These are phyloP conservation scores for Calcarisporium arbuscula DNA, from an alignment of 2,329 filamentous ascomycete species.

Conservation along the genomic window DNA sequence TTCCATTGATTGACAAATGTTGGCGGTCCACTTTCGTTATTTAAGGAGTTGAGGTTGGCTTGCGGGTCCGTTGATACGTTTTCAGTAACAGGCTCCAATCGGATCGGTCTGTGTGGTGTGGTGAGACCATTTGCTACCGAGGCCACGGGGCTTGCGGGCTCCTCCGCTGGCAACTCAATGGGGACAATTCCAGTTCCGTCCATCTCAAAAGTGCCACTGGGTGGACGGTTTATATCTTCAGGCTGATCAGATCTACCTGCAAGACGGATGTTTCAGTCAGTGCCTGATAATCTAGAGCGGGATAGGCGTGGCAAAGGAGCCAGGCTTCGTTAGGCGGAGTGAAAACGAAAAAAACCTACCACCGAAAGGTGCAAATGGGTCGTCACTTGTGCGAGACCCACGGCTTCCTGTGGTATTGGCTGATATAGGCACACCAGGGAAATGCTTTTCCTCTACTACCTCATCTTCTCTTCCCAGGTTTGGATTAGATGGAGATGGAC, in stretches of 20 bases:
- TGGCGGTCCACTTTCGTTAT: constrained; percentile 20
- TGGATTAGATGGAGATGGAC: constrained; percentile 5
- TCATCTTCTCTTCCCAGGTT: constrained; percentile 10
- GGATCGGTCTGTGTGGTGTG: neutral
- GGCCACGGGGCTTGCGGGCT: too few relatives aligned
- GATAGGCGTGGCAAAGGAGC: too few relatives aligned
- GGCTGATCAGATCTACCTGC: constrained; percentile 27
- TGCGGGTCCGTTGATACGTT: constrained; percentile 20
- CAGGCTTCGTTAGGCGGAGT: constrained; percentile 8
- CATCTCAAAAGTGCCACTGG: constrained; percentile 29
- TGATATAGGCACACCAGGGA: constrained; percentile 16
- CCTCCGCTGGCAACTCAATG: constrained; percentile 27
- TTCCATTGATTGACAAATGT: constrained; percentile 32
- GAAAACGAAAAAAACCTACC: constrained; percentile 23
- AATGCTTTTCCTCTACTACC: constrained; percentile 20
- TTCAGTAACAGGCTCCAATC: constrained; percentile 9
- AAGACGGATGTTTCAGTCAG: too few relatives aligned
- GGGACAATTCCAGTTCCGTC: constrained; percentile 25
- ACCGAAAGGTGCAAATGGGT: constrained; percentile 39
- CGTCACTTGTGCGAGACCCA: constrained; percentile 18
- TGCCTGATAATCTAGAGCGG: neutral
- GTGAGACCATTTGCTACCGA: constrained; percentile 7
- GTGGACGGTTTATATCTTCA: constrained; percentile 19
- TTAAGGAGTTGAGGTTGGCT: constrained; percentile 27
- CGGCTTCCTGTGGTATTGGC: constrained; percentile 19